These are phyloP conservation scores for Venustampulla echinocandica DNA, from an alignment of 495 filamentous ascomycete genomes.

Conservation along the genomic window DNA sequence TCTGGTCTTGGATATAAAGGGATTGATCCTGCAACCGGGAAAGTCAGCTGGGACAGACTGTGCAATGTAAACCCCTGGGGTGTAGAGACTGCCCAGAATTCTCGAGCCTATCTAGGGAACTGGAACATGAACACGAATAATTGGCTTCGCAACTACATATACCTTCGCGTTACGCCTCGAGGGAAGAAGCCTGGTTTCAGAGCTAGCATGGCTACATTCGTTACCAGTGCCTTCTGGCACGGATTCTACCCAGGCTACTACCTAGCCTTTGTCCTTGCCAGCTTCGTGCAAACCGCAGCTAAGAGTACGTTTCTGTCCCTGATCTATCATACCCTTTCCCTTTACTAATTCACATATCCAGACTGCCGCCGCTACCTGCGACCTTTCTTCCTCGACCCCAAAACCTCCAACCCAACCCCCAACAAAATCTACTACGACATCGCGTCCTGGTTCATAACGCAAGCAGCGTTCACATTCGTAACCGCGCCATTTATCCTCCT, in stretches of 20 bases:
- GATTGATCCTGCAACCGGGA: slow-evolving; percentile 71
- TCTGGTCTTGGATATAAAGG: slow-evolving; percentile 92
- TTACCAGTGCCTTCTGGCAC: slow-evolving; percentile 93
- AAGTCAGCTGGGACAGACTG: slow-evolving; percentile 80
- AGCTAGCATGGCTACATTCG: slow-evolving; percentile 88
- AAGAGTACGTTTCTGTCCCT: slow-evolving; percentile 81
- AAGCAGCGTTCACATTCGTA: slow-evolving; percentile 73
- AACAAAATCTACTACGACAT: slow-evolving; percentile 84
- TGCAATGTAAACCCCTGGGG: slow-evolving; percentile 77
- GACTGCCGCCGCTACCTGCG: slow-evolving; percentile 84
- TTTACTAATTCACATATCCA: slow-evolving; percentile 27
- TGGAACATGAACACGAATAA: slow-evolving; percentile 99
- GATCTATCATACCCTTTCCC: slow-evolving; percentile 2
- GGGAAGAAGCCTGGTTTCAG: slow-evolving; percentile 96
- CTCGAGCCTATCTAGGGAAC: slow-evolving; percentile 72
- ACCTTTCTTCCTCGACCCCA: slow-evolving; percentile 81
- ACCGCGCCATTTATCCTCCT: slow-evolving; percentile 71
- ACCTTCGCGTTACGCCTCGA: slow-evolving; percentile 87
- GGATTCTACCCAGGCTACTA: slow-evolving; percentile 98
- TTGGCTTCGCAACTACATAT: slow-evolving; percentile 94
- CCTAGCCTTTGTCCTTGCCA: slow-evolving; percentile 77
- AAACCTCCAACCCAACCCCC: slow-evolving; percentile 51
- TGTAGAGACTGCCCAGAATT: slow-evolving; percentile 85
- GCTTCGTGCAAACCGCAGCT: slow-evolving; percentile 83
- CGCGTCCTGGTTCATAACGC: slow-evolving; percentile 69